A percentile compares a stretch with the other conserved stretches of the same genome.
These are phyloP conservation scores for Leccinum solheimii DNA, from an alignment of 1,284 basidiomycete species.

Conservation along the genomic window DNA sequence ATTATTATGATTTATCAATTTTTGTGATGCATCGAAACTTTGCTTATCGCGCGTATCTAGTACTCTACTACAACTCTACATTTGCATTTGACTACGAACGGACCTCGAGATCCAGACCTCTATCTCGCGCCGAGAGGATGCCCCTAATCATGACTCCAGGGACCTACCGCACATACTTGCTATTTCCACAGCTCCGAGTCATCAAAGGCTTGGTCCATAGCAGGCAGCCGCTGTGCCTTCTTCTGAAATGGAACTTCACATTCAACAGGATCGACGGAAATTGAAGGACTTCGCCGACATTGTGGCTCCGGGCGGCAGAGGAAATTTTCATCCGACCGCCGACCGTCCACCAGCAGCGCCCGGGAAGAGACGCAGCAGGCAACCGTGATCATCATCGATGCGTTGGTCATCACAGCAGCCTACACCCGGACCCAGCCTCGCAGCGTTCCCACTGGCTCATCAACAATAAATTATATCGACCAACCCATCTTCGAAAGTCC, in stretches of 20 bases:
- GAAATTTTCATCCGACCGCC: constrained; percentile 48
- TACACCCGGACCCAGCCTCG: constrained; percentile 45
- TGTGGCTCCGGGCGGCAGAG: constrained; percentile 40
- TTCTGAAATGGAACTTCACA: not conserved
- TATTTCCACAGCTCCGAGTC: too few relatives aligned
- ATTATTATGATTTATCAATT: not conserved
- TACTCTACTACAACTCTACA: too few relatives aligned
- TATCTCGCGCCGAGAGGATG: too few relatives aligned
- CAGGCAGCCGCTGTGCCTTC: constrained; percentile 29
- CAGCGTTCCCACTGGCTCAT: constrained; percentile 14
- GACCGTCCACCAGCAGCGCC: constrained; percentile 42
- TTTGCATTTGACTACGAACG: too few relatives aligned
- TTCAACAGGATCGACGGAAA: not conserved
- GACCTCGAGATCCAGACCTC: too few relatives aligned
- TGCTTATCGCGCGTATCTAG: too few relatives aligned
- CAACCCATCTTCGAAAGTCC: constrained; percentile 15
- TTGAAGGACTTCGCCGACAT: constrained; percentile 37
- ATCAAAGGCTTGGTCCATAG: constrained; percentile 32
- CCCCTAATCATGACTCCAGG: too few relatives aligned
- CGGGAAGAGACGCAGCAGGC: constrained; percentile 35
- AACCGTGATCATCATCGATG: constrained; percentile 20
- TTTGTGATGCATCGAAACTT: not conserved
- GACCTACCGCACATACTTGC: not conserved
- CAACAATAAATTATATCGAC: not conserved
- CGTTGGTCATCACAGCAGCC: constrained; percentile 39